Percentiles rank a stretch among this genome's conserved stretches.
phyloP scores from a whole-genome alignment of 495 filamentous ascomycete species.

The Elaphomyces granulatus region DNA sequence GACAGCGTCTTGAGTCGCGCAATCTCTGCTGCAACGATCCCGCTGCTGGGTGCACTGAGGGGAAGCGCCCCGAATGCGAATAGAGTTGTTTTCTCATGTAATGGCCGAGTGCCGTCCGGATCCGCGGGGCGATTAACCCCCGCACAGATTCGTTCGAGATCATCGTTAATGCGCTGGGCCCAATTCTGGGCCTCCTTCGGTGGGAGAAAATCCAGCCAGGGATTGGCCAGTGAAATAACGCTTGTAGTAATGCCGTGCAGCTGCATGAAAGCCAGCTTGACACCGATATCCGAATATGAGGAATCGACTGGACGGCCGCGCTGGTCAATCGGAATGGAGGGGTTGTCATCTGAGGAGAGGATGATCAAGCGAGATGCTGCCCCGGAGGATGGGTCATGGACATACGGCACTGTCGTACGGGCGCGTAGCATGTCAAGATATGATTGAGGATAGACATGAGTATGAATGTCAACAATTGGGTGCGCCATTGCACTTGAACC shows the following conservation, averaged over 20 bases:
- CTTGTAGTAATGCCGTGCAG: constrained; percentile 66
- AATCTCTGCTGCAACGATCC: constrained; percentile 48
- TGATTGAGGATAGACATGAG: constrained; percentile 79
- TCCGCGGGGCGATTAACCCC: constrained; percentile 34
- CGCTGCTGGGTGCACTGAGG: constrained; percentile 47
- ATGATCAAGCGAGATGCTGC: constrained; percentile 61
- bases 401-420: constrained; percentile 62
- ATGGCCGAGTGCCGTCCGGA: constrained; percentile 8
- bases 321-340: constrained; percentile 34
- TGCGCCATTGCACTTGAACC: too few species aligned
- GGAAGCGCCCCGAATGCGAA: constrained; percentile 77
- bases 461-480: constrained; percentile 73
- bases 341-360: constrained; percentile 47
- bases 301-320: constrained; percentile 60
- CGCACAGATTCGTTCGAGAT: constrained; percentile 55
- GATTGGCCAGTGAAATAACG: constrained; percentile 83
- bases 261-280: constrained; percentile 81
- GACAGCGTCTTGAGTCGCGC: constrained; percentile 40
- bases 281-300: constrained; percentile 53
- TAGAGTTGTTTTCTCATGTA: constrained; percentile 27
- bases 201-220: constrained; percentile 83
- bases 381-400: constrained; percentile 45
- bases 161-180: constrained; percentile 57
- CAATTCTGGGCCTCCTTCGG: constrained; percentile 43
- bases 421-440: constrained; percentile 72